Base-by-base conservation (phyloP, 169 alveolate species). In the Plasmodium inui region DNA sequence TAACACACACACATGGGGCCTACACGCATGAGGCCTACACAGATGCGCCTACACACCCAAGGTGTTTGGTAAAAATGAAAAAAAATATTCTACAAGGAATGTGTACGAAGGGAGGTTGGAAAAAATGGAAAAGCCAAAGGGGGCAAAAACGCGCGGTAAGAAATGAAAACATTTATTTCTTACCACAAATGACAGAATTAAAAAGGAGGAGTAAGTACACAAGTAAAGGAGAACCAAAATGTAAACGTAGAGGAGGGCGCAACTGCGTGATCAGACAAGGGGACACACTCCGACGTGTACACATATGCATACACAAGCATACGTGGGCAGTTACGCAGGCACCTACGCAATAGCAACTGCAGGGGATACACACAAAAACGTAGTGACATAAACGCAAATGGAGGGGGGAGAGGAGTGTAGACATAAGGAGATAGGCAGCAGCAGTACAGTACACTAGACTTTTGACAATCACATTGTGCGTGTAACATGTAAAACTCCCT, bases 121-220 rank as follows among this genome's bases (percentile, higher is more conserved):
- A 57, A 82, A 82, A 82, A 82, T 32, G 34, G 72, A 84, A 46
- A 84, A 73, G 37, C n/a, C 26, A 70, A 61, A 50, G 39, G 28
- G 19, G 79, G 61, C 55, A 61, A 34, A 73, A 12, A 39, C 14
- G 2, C 10, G 17, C n/a, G 41, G 53, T 37, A 74, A 74, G 85
- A 76, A 85, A 85, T 85, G 30, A 85, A 34, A 32, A 83, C 82
- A 73, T 46, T 74, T 34, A 73, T 85, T 76, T 55, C 93, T 73
- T 74, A 37, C 37, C 37, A 85, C 84, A 85, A 85, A 84, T 22
- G 93, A 76, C 93, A 85, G 93, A 85, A 85, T 73, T 53, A 44
- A 85, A 74, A 85, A 67, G 37, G 70, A 14, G 19, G 41, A 79
- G 30, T 14, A 79, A 8, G 19, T 17, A 0, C 10, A 67, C 39